Base-by-base conservation (phyloP, 495 filamentous ascomycete species). In the Daldinia childiae region DNA sequence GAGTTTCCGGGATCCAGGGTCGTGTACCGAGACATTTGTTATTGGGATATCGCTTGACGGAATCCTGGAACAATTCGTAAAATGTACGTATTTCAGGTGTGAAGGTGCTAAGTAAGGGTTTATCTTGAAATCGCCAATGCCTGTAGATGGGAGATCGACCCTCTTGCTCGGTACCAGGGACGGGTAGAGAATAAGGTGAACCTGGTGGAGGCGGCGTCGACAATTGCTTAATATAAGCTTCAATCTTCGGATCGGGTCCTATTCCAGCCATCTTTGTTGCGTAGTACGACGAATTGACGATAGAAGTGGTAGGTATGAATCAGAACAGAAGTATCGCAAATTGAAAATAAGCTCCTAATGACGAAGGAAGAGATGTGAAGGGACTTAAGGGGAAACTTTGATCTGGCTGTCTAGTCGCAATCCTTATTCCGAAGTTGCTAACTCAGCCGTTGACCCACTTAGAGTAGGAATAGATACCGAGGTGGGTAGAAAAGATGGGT, bases 21-120 rank as follows among this genome's bases (percentile, higher is more conserved):
- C 95, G 88, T 78, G 87, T 89, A 48, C 95, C 95, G 58, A 99
- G 82, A 81, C 93, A 97, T 70, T 77, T 87, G 72, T 79, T 88
- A 79, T 80, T 89, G 83, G 79, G 88, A 83, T 78, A 78, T 50
- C 76, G 77, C 74, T 74, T 85, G 76, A 85, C 86, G 17, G 88
- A 83, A 30, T 86, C 81, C 78, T 97, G 93, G 76, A 97, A 97
- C 24, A 93, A 82, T 34, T 97, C 92, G 83, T 97, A 91, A 45
- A 89, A 82, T 17, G 93, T 96, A 59, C 85, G 80, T 50, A 92
- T 79, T 67, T 89, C 80, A 11, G 94, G 93, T 79, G 94, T 90
- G 67, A 92, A 81, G 19, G 91, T 93, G 69, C 85, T 84, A 41
- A 97, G 79, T 65, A 97, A 80, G 56, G 85, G 85, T 43, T 87